phyloP scores from a whole-genome alignment of 768 basidiomycete genomes.

The Tylopilus sp. region DNA sequence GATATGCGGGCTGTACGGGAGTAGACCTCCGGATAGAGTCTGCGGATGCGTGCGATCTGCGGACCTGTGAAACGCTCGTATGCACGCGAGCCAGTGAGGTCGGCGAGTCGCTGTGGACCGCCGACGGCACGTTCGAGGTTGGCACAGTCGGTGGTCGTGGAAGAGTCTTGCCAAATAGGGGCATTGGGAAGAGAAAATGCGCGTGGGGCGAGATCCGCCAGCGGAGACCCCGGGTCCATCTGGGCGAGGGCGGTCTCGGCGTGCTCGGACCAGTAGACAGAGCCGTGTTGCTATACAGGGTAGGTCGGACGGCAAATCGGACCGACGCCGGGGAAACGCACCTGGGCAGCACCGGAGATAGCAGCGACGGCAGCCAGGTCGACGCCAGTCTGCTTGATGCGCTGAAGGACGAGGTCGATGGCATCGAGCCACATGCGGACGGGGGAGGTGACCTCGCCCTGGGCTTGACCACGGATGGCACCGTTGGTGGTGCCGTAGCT shows the following conservation, averaged over 20 bases:
- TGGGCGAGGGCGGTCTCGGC: not conserved
- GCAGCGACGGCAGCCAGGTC: not conserved
- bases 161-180: conserved; percentile 8
- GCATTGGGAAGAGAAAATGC: not conserved
- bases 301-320: not conserved
- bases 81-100: conserved; percentile 4
- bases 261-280: conserved; percentile 3
- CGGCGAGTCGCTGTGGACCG: not conserved
- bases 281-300: conserved; percentile 5
- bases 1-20: conserved; percentile 1
- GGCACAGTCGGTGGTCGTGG: not conserved
- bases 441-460: not conserved
- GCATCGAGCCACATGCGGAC: conserved; percentile 10
- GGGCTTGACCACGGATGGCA: not conserved
- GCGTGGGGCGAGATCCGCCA: not conserved
- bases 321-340: not conserved
- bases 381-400: not conserved
- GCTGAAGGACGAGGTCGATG: conserved; percentile 1
- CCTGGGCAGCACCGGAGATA: conserved; percentile 4
- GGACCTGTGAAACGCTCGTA: conserved; percentile 9
- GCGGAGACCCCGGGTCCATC: not conserved
- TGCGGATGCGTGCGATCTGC: conserved; percentile 3
- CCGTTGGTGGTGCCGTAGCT: not conserved
- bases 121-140: not conserved
- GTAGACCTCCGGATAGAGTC: conserved; percentile 1